Evolutionary conservation across 495 filamentous ascomycete species (phyloP).

Genomic region (Durotheca rogersii): DNA sequence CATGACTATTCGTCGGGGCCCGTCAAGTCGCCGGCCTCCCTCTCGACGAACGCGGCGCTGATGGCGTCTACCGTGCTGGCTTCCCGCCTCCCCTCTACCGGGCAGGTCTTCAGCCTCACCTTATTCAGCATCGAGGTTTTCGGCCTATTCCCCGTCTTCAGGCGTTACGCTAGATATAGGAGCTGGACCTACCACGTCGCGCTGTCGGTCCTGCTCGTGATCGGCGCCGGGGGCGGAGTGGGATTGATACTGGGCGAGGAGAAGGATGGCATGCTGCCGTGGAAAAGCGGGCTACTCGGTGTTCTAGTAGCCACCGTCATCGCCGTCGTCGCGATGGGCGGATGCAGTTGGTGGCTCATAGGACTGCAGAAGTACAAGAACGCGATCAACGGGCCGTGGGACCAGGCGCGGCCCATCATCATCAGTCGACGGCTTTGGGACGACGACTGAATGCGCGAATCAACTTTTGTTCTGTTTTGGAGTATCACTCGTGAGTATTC

Average conservation of each 20-base stretch:
- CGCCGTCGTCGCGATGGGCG: slow-evolving; percentile 74
- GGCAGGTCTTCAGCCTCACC: slow-evolving; percentile 92
- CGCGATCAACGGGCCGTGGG: slow-evolving; percentile 97
- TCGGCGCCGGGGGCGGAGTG: slow-evolving; percentile 73
- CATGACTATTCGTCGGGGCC: slow-evolving; percentile 84
- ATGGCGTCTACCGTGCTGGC: slow-evolving; percentile 95
- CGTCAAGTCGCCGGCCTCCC: slow-evolving; percentile 69
- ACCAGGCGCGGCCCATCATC: slow-evolving; percentile 87
- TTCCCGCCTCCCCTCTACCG: slow-evolving; percentile 79
- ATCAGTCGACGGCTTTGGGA: slow-evolving; percentile 52
- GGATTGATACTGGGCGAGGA: slow-evolving; percentile 61
- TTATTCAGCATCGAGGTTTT: slow-evolving; percentile 97
- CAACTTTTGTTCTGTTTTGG: no score
- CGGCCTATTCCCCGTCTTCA: slow-evolving; percentile 92
- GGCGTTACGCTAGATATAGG: slow-evolving; percentile 77
- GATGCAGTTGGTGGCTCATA: slow-evolving; percentile 97
- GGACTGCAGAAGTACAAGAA: slow-evolving; percentile 98
- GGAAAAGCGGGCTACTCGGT: slow-evolving; percentile 70
- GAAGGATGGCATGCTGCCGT: slow-evolving; percentile 56
- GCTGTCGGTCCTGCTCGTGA: slow-evolving; percentile 76
- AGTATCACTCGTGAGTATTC: no score
- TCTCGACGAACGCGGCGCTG: slow-evolving; percentile 91
- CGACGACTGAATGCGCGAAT: slow-evolving; percentile 38
- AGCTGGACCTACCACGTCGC: slow-evolving; percentile 81
- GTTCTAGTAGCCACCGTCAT: slow-evolving; percentile 71